Base-by-base conservation (phyloP, 2,329 filamentous ascomycete genomes). In the Colletotrichum echinochloae region DNA sequence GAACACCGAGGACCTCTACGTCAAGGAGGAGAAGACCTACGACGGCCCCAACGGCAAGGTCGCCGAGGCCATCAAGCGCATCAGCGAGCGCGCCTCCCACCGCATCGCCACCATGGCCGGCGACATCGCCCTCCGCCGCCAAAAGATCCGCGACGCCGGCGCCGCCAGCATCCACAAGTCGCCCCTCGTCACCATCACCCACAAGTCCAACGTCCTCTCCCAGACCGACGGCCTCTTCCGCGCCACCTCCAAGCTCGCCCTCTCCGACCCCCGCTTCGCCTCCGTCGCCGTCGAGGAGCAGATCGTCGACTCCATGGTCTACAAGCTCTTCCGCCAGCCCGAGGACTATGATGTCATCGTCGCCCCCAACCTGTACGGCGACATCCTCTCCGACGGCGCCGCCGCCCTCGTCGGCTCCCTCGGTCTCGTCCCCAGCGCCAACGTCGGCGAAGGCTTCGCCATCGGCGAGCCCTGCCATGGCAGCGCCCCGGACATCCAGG, bases 381-480 rank as follows among this genome's bases (percentile, higher is more conserved):
- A 99, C 82, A 96, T 99, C 75, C 87, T 99, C 48, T 97, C 94
- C 2, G 96, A 99, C 81, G 95, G 94, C 74, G 95, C 96, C 60
- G 96, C 96, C 33, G 96, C 96, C 2, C 90, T 98, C 37, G 95
- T 73, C 35, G 96, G 95, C 55, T 94, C 91, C 65, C 86, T 99
- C 46, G 96, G 96, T 74, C 90, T 99, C 48, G 96, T 99, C 0
- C 96, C 96, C 55, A 94, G 91, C 75, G 96, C 96, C 75, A 99
- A 99, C 80, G 96, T 99, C 14, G 95, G 96, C 74, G 93, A 97
- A 81, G 89, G 89, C 52, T 98, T 98, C 79, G 96, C 94, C 75
- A 98, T 99, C 77, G 96, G 96, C 74, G 96, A 99, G 89, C 96
- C 96, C 64, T 98, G 96, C 86, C 96, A 99, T 82, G 96, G 96